Evolutionary conservation across 495 filamentous ascomycete species (phyloP).

Genomic region (Rhizodiscina lignyota): DNA sequence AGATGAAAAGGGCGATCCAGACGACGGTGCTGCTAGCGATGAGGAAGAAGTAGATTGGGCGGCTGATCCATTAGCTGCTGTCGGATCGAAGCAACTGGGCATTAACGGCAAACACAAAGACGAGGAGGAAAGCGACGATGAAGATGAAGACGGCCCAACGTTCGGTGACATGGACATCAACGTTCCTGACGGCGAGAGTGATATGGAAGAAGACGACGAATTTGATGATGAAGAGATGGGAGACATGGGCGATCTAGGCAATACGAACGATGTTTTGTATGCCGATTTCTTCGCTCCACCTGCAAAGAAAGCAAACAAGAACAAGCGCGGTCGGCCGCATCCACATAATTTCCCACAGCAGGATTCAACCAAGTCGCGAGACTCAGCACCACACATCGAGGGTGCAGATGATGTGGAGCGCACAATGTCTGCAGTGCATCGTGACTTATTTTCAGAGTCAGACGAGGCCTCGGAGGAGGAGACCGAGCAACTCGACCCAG

Average conservation of each 20-base stretch:
- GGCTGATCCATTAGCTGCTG: slow-evolving; percentile 37
- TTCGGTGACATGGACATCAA: slow-evolving; percentile 54
- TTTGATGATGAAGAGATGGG: slow-evolving; percentile 35
- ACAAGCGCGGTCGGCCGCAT: slow-evolving; percentile 21
- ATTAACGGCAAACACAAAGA: slow-evolving; percentile 1
- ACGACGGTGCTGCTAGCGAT: slow-evolving; percentile 42
- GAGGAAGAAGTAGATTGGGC: slow-evolving; percentile 83
- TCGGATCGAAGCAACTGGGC: neutral
- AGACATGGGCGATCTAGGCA: slow-evolving; percentile 32
- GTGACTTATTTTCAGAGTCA: slow-evolving; percentile 77
- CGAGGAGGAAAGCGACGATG: slow-evolving; percentile 31
- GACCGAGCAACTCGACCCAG: slow-evolving; percentile 17
- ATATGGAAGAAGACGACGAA: slow-evolving; percentile 32
- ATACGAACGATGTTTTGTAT: slow-evolving; percentile 77
- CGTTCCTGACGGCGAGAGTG: slow-evolving; percentile 33
- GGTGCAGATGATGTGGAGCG: slow-evolving; percentile 44
- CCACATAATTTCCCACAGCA: slow-evolving; percentile 22
- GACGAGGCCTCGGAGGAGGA: slow-evolving; percentile 22
- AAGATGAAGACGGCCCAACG: slow-evolving; percentile 53
- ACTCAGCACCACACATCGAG: neutral
- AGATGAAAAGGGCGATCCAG: slow-evolving; percentile 52
- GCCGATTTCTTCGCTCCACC: slow-evolving; percentile 84
- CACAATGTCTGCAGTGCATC: slow-evolving; percentile 78
- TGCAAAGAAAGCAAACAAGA: slow-evolving; percentile 41
- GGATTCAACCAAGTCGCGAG: slow-evolving; percentile 7